Conservation (phyloP, 345 rosid genomes). For the Firmiana major region DNA sequence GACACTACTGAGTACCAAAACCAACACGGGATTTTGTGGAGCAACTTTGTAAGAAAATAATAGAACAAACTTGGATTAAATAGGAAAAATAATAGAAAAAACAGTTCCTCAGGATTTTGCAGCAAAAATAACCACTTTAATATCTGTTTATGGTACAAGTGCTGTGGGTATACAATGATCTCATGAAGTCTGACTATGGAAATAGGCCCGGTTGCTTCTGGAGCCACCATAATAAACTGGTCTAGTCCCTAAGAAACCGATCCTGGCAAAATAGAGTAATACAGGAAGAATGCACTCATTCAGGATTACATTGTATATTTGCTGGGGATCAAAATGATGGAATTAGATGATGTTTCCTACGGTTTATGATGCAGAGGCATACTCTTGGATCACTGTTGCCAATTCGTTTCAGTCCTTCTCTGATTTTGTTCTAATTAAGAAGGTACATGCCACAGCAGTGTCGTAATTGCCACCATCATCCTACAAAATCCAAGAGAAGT, state of each 20-base stretch:
- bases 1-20: not conserved
- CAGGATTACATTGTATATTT: conserved; percentile 6
- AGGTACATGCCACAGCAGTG: conserved; percentile 59
- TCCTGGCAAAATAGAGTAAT: conserved; percentile 20
- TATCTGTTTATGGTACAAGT: conserved; percentile 23
- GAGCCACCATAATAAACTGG: conserved; percentile 7
- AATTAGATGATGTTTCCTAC: not conserved
- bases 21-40: not conserved
- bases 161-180: conserved; percentile 15
- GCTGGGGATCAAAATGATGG: conserved; percentile 7
- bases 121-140: not conserved
- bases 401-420: conserved; percentile 74
- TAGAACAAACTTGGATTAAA: no score
- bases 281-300: not conserved
- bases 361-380: conserved; percentile 62
- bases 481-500: conserved; percentile 35
- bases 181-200: conserved; percentile 4
- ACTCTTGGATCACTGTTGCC: conserved; percentile 72
- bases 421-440: conserved; percentile 69
- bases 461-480: conserved; percentile 45
- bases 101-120: not conserved
- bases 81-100: not conserved
- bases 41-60: not conserved
- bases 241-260: conserved; percentile 11
- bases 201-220: conserved; percentile 17